Base-by-base conservation (phyloP, 805 yeast genomes). In the Ogataea parapolymorpha region DNA sequence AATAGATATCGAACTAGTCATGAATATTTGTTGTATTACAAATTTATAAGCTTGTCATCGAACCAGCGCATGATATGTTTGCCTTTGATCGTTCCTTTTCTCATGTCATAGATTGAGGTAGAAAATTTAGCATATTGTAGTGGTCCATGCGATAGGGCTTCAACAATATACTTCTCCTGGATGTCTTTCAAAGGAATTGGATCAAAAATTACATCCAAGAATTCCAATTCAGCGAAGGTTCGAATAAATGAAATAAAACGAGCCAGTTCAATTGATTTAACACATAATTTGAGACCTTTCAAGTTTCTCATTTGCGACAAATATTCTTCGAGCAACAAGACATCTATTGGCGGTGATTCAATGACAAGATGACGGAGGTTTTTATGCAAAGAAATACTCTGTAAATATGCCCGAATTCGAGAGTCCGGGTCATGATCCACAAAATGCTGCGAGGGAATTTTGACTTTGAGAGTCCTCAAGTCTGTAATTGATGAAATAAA, bases 61-160 rank as follows among this genome's bases (percentile, higher is more conserved):
- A 57, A 55, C 61, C 62, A 59, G n/a, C 38, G 37, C 9, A 56
- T 51, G 17, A 57, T 39, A 3, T 57, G 55, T 32, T 45, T 42
- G 25, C 48, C 54, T 26, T 55, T 51, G 23, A 46, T 39, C 13
- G 41, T 38, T 22, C 50, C 36, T 6, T 38, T 41, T 10, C 31
- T 32, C 23, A 54, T 31, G 30, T 54, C 49, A n/a, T 52, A 32
- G 14, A 56, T 46, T 14, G 45, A 41, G 39, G 50, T 47, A 38
- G 51, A 51, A 3, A 51, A 24, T 32, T 47, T 54, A 25, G 51
- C 28, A 25, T 55, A 56, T 26, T 40, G 34, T 17, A 57, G 14
- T 13, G 16, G 10, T 14, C 14, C 10, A 16, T 18, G 23, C 3
- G 6, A 3, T 6, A 31, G 14, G 2, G 10, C 22, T 10, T 17